phyloP scores from a whole-genome alignment of 129 eudicot species.

The Helianthus annuus region DNA sequence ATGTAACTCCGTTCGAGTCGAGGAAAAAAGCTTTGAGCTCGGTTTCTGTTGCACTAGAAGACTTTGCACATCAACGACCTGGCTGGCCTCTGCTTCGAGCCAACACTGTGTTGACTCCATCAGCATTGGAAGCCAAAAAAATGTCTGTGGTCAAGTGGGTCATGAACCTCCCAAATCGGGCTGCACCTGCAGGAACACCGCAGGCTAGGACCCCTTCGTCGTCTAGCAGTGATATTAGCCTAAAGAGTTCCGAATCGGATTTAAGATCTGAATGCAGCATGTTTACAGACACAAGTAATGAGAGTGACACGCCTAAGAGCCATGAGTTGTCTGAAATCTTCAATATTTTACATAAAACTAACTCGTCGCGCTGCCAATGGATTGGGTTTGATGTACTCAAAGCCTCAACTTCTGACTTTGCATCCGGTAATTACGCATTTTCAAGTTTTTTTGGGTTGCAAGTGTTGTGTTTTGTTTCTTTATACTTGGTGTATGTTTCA shows the following conservation, averaged over 20 bases:
- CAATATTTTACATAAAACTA: constrained; percentile 47
- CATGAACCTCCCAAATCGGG: constrained; percentile 67
- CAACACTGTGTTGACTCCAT: constrained; percentile 48
- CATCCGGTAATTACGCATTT: constrained; percentile 53
- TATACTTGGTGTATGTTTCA: not conserved
- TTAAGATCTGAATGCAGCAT: constrained; percentile 36
- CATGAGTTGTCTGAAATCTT: constrained; percentile 46
- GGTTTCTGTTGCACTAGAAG: constrained; percentile 54
- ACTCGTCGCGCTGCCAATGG: constrained; percentile 53
- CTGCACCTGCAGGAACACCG: constrained; percentile 47
- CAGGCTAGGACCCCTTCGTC: constrained; percentile 30
- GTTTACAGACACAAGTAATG: constrained; percentile 28
- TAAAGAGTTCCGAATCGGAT: constrained; percentile 39
- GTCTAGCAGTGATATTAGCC: constrained; percentile 35
- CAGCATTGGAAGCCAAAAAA: constrained; percentile 64
- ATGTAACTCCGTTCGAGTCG: constrained; percentile 30
- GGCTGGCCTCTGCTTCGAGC: constrained; percentile 91
- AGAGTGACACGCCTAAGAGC: constrained; percentile 28
- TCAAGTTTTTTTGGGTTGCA: not conserved
- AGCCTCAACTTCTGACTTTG: constrained; percentile 62
- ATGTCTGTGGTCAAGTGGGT: constrained; percentile 96
- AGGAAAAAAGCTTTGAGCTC: constrained; percentile 47
- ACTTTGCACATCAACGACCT: constrained; percentile 65
- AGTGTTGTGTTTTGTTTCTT: constrained; percentile 6
- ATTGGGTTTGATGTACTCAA: constrained; percentile 59